Conservation (phyloP, 768 basidiomycete genomes). For the Suillus discolor region DNA sequence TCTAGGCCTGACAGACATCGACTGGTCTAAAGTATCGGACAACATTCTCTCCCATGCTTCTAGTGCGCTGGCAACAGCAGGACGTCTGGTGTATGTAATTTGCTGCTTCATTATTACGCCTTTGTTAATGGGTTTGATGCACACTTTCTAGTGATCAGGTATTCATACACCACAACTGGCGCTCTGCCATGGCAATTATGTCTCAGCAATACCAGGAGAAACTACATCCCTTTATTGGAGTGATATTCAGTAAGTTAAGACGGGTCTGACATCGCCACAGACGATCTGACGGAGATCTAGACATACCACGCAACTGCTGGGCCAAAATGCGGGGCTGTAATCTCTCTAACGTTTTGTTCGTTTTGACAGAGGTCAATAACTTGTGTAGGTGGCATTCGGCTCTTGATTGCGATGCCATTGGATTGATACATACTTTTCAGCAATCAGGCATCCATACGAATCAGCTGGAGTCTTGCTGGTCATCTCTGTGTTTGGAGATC, state of each 20-base stretch:
- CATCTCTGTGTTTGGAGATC: background rate
- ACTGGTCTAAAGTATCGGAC: background rate
- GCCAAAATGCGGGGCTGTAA: background rate
- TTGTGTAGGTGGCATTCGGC: background rate
- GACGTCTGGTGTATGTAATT: too few species aligned
- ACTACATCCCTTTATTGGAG: too few species aligned
- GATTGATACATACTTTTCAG: background rate
- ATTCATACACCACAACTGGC: too few species aligned
- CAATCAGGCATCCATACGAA: conserved; percentile 2
- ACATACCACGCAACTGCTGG: background rate
- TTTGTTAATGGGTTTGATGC: too few species aligned
- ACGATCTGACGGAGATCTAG: background rate
- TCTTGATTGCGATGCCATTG: background rate
- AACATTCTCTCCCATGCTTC: background rate
- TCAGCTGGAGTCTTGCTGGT: background rate
- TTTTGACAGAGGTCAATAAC: background rate
- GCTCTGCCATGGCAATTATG: too few species aligned
- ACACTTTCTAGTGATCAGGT: too few species aligned
- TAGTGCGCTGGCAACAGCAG: background rate
- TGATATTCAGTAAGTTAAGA: too few species aligned
- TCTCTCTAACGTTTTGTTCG: background rate
- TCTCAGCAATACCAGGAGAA: too few species aligned
- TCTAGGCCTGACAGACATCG: background rate
- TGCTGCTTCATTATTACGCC: too few species aligned
- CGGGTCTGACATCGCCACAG: background rate